Conservation (phyloP, 148 eudicot species). For the Limonium bicolor region DNA sequence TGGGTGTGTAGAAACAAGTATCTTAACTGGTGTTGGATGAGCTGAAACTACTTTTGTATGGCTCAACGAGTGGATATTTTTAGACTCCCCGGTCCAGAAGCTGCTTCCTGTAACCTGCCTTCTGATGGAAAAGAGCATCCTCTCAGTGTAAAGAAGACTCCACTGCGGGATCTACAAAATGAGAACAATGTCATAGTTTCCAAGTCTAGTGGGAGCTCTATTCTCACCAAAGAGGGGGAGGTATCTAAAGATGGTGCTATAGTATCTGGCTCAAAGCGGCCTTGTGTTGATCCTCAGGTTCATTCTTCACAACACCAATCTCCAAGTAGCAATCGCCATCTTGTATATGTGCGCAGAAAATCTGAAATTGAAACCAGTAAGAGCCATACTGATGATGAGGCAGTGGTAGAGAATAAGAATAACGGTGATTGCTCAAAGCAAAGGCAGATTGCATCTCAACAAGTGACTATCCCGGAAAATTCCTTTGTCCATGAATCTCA, state of each 20-base stretch:
- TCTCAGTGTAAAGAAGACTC: slow-evolving; percentile 32
- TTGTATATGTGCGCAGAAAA: slow-evolving; percentile 77
- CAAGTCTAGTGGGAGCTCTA: slow-evolving; percentile 27
- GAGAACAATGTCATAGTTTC: slow-evolving; percentile 27
- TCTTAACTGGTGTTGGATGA: too few species aligned
- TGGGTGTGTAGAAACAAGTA: too few species aligned
- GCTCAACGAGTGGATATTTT: too few species aligned
- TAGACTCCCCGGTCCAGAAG: too few species aligned
- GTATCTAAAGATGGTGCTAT: slow-evolving; percentile 27
- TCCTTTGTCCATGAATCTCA: slow-evolving; percentile 16
- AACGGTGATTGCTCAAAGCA: slow-evolving; percentile 17
- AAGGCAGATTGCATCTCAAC: slow-evolving; percentile 15
- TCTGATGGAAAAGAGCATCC: slow-evolving; percentile 30
- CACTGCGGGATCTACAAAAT: slow-evolving; percentile 42
- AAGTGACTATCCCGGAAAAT: slow-evolving; percentile 16
- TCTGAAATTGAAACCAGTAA: slow-evolving; percentile 50
- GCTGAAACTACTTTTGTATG: too few species aligned
- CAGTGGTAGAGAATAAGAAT: slow-evolving; percentile 13
- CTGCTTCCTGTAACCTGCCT: slow-evolving; percentile 23
- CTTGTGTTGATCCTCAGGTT: slow-evolving; percentile 21
- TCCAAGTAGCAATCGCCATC: slow-evolving; percentile 44
- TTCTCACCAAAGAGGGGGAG: slow-evolving; percentile 21
- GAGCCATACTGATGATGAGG: slow-evolving; percentile 20
- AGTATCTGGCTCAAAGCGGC: slow-evolving; percentile 37
- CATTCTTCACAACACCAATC: slow-evolving; percentile 23